A percentile compares a stretch with the other conserved stretches of the same genome.
phyloP scores from a whole-genome alignment of 495 filamentous ascomycete genomes.

The Penicillium paradoxum region DNA sequence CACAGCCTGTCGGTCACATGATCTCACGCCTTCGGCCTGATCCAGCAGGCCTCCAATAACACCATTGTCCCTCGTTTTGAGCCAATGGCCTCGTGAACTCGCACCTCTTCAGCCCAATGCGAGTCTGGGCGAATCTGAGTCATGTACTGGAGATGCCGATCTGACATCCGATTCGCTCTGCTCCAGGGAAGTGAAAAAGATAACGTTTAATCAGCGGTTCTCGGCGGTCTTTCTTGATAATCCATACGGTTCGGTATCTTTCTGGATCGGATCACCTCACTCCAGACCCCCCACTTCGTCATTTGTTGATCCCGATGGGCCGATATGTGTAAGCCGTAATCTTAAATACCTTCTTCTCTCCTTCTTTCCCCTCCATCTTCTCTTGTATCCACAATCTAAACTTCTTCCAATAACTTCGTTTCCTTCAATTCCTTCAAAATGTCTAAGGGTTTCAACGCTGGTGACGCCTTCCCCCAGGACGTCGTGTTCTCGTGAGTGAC shows the following conservation, averaged over 20 bases:
- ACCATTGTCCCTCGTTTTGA: no score
- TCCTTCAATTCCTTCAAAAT: conserved; percentile 8
- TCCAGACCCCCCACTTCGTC: conserved; percentile 11
- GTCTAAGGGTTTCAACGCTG: conserved; percentile 61
- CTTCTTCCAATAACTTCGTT: conserved; percentile 2
- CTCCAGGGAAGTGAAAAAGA: no score
- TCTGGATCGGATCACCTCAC: conserved; percentile 40
- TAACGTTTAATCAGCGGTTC: conserved; percentile 14
- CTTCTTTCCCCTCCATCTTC: conserved; percentile 7
- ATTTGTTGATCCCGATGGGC: conserved; percentile 26
- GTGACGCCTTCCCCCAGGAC: conserved; percentile 76
- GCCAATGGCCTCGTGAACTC: no score
- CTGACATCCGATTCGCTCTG: neutral
- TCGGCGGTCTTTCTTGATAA: conserved; percentile 41
- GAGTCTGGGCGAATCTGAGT: no score
- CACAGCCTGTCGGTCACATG: no score
- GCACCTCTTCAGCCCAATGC: no score
- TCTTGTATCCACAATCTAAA: conserved; percentile 10
- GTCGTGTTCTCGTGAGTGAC: conserved; percentile 66
- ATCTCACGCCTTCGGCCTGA: no score
- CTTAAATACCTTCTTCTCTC: conserved; percentile 12
- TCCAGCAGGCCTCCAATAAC: no score
- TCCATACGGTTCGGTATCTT: conserved; percentile 44
- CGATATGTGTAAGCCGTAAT: conserved; percentile 28
- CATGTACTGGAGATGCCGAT: neutral